phyloP scores from a whole-genome alignment of 2,329 filamentous ascomycete species.

The Fusarium phyllophilum region DNA sequence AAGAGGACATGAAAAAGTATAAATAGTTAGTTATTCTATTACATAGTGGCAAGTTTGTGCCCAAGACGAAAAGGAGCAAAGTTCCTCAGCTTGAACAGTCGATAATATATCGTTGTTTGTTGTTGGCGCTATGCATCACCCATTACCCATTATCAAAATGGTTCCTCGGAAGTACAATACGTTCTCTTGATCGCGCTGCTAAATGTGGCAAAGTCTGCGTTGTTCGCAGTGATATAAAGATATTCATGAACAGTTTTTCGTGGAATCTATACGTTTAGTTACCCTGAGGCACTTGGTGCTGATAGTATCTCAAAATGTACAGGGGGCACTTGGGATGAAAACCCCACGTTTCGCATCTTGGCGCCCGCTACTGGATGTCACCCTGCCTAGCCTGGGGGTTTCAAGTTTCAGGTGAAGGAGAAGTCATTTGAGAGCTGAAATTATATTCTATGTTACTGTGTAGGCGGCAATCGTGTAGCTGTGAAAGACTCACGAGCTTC shows the following conservation, averaged over 20 bases:
- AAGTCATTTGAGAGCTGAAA: neutral
- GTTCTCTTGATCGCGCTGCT: too few relatives aligned
- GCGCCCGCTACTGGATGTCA: neutral
- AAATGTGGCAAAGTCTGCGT: too few relatives aligned
- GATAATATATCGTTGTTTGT: too few relatives aligned
- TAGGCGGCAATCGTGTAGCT: too few relatives aligned
- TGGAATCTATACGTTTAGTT: too few relatives aligned
- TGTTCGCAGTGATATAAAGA: too few relatives aligned
- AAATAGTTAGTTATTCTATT: rapidly evolving
- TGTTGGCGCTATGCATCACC: too few relatives aligned
- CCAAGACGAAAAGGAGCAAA: neutral
- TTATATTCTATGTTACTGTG: neutral
- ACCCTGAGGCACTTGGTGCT: neutral
- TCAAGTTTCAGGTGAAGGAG: neutral
- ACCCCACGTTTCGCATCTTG: neutral
- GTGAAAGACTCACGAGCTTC: rapidly evolving
- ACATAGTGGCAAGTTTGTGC: rapidly evolving
- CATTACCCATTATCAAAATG: too few relatives aligned
- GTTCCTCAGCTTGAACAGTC: too few relatives aligned
- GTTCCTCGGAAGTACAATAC: too few relatives aligned
- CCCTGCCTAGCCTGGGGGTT: neutral
- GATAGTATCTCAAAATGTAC: neutral
- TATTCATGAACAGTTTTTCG: too few relatives aligned
- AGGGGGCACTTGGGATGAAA: neutral
- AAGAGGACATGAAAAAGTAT: rapidly evolving